Evolutionary conservation across 352 stramenopile species (phyloP).

Genomic region (Pythium aristosporum): DNA sequence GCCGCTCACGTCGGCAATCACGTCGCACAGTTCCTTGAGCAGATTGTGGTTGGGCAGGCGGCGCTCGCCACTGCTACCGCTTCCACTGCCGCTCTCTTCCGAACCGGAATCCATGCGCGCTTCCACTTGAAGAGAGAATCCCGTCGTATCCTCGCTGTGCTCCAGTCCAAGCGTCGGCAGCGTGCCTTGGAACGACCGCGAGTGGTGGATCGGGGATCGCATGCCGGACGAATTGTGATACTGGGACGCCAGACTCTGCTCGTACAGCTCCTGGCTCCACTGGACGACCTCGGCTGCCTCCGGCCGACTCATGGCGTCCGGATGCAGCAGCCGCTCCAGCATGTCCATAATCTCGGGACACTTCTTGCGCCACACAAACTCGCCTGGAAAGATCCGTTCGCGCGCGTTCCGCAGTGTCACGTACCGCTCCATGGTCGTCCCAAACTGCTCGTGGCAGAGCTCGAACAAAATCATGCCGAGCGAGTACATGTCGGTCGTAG

Average conservation of each 20-base stretch:
- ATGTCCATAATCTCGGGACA: conserved; percentile 74
- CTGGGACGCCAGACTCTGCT: conserved; percentile 49
- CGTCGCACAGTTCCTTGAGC: conserved; percentile 82
- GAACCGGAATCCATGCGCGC: conserved; percentile 42
- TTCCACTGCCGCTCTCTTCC: conserved; percentile 22
- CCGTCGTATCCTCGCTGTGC: neutral
- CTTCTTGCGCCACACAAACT: conserved; percentile 48
- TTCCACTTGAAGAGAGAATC: conserved; percentile 61
- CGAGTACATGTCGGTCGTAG: conserved; percentile 91
- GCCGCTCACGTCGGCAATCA: conserved; percentile 58
- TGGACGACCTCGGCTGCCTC: conserved; percentile 65
- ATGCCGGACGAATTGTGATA: conserved; percentile 26
- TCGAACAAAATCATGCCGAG: conserved; percentile 92
- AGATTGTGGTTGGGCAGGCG: conserved; percentile 83
- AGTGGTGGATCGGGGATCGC: conserved; percentile 22
- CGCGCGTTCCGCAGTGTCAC: conserved; percentile 74
- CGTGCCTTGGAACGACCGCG: conserved; percentile 21
- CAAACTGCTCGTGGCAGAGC: conserved; percentile 87
- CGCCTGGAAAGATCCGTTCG: conserved; percentile 60
- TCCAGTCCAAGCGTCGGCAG: conserved; percentile 18
- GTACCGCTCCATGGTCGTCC: conserved; percentile 89
- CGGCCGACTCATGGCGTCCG: conserved; percentile 51
- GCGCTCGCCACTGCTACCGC: conserved; percentile 38
- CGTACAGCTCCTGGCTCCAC: conserved; percentile 79
- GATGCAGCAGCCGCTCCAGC: conserved; percentile 57